Conservation (phyloP, 108 stramenopile genomes). For the Discostella stelligeroides region DNA sequence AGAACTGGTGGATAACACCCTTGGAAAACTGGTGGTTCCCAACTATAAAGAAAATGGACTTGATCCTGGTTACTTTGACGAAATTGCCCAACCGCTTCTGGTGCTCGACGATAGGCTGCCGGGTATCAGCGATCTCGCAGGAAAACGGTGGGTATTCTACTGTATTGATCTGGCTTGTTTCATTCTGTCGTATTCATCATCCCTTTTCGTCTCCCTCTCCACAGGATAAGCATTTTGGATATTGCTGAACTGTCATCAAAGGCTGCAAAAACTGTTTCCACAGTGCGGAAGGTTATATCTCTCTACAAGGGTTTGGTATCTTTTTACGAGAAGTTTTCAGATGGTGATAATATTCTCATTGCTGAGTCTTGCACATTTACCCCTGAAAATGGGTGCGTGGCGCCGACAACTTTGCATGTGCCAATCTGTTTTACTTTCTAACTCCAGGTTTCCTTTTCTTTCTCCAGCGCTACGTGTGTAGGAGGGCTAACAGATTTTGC, state of each 20-base stretch:
- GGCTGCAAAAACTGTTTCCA: slow-evolving; percentile 8
- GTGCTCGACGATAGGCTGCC: slow-evolving; percentile 12
- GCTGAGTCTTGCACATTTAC: slow-evolving; percentile 33
- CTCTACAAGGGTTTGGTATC: slow-evolving; percentile 17
- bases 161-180: background rate
- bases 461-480: background rate
- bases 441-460: slow-evolving; percentile 2
- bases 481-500: slow-evolving; percentile 15
- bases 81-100: slow-evolving; percentile 22
- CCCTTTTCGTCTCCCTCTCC: too few species aligned
- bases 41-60: background rate
- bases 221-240: slow-evolving; percentile 26
- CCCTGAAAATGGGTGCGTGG: background rate
- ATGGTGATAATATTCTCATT: slow-evolving; percentile 20
- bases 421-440: background rate
- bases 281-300: slow-evolving; percentile 22
- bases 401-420: background rate
- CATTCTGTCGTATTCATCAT: background rate
- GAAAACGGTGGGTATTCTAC: background rate
- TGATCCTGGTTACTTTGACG: slow-evolving; percentile 28
- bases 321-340: slow-evolving; percentile 12
- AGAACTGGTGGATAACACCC: slow-evolving; percentile 11
- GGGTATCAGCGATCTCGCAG: slow-evolving; percentile 25
- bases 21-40: slow-evolving; percentile 8
- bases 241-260: slow-evolving; percentile 21